Evolutionary conservation across 2,329 filamentous ascomycete species (phyloP).

Genomic region (Aureobasidium leucospermi): DNA sequence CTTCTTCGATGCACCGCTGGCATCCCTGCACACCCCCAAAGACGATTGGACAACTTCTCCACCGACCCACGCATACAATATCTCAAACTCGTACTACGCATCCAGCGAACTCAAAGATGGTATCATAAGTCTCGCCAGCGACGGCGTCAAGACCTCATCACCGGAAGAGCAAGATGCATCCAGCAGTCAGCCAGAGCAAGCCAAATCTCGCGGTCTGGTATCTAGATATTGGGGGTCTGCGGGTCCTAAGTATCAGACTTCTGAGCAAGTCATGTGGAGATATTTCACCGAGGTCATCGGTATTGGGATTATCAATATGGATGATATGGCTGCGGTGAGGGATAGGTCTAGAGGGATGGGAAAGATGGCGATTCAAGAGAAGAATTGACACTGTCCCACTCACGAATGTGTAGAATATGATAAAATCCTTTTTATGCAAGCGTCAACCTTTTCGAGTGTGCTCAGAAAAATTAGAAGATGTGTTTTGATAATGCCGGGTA

Average conservation of each 20-base stretch:
- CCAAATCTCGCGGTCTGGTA: not conserved
- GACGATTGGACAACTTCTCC: not conserved
- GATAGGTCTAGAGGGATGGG: not conserved
- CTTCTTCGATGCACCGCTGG: constrained; percentile 38
- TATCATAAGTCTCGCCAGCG: not conserved
- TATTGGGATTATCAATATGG: not conserved
- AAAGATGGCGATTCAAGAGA: too few species aligned
- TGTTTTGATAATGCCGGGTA: not conserved
- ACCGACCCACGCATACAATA: constrained; percentile 8
- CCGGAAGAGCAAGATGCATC: not conserved
- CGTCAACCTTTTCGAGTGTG: too few species aligned
- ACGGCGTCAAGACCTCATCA: not conserved
- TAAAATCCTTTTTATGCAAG: too few species aligned
- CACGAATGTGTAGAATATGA: too few species aligned
- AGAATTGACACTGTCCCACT: too few species aligned
- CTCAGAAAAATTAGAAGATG: too few species aligned
- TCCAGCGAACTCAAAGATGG: not conserved
- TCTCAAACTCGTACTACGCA: constrained; percentile 13
- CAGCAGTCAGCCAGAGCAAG: not conserved
- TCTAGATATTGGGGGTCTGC: not conserved
- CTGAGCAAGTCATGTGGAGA: not conserved
- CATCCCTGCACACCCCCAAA: not conserved
- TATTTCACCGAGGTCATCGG: not conserved
- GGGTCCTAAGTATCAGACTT: not conserved
- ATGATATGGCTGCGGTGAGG: not conserved